Evolutionary conservation across 1,284 basidiomycete genomes (phyloP).

Genomic region (Puccinia novopanici): DNA sequence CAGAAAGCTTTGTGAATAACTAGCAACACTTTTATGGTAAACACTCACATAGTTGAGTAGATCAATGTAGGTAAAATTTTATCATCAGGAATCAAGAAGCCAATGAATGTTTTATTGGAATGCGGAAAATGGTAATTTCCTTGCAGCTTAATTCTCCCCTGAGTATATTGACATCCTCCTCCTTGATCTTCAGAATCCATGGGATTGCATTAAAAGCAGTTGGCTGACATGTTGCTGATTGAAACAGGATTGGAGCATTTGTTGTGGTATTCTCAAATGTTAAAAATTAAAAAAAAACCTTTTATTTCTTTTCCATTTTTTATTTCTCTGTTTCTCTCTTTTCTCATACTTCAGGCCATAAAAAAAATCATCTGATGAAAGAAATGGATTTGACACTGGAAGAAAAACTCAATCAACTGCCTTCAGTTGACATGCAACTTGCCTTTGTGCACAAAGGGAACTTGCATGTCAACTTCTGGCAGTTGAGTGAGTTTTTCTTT

Average conservation of each 20-base stretch:
- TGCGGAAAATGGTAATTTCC: not conserved
- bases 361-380: no score
- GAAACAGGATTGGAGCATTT: not conserved
- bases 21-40: constrained; percentile 6
- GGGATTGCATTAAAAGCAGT: not conserved
- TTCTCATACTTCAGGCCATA: no score
- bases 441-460: no score
- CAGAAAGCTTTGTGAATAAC: not conserved
- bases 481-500: no score
- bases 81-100: not conserved
- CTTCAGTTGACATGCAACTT: no score
- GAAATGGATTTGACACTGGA: no score
- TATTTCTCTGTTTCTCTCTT: no score
- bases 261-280: no score
- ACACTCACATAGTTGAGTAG: constrained; percentile 1
- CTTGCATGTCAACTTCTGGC: no score
- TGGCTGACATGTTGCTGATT: not conserved
- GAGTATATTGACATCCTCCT: not conserved
- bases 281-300: no score
- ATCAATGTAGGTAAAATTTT: not conserved
- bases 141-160: not conserved
- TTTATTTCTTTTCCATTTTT: no score
- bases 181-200: not conserved
- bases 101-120: not conserved
- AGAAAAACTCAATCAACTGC: no score